Percentiles rank a stretch among this genome's conserved stretches.
These are phyloP conservation scores for Spirogloea muscicola DNA, from an alignment of 139 green algal genomes.

Conservation along the genomic window DNA sequence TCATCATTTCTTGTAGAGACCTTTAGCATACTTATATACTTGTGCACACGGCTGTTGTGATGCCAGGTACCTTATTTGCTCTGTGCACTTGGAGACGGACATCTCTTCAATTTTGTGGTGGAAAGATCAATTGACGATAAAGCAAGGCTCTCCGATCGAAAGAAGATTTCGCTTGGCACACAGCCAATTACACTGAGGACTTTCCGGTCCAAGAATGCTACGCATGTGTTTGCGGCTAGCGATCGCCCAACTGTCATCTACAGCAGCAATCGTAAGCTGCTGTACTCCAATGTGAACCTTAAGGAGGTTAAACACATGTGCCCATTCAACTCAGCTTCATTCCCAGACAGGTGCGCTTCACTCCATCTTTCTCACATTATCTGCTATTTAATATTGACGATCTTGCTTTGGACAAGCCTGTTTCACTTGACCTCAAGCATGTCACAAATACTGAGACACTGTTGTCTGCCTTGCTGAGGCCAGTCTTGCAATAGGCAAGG, in stretches of 20 bases:
- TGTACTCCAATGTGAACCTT: slow-evolving; percentile 97
- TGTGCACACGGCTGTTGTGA: too few species aligned
- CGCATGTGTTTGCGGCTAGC: slow-evolving; percentile 83
- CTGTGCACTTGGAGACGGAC: slow-evolving; percentile 73
- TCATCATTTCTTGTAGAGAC: too few species aligned
- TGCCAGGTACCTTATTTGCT: slow-evolving; percentile 68
- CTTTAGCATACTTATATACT: too few species aligned
- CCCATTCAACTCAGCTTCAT: slow-evolving; percentile 53
- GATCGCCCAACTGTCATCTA: slow-evolving; percentile 95
- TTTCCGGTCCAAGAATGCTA: slow-evolving; percentile 59
- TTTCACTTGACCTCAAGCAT: too few species aligned
- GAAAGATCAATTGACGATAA: too few species aligned
- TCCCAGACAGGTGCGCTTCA: slow-evolving; percentile 52
- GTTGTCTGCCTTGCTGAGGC: too few species aligned
- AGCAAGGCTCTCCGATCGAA: slow-evolving; percentile 61
- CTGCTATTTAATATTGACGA: too few species aligned
- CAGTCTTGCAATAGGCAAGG: slow-evolving; percentile 61
- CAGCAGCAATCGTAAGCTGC: slow-evolving; percentile 79
- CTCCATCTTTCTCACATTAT: too few species aligned
- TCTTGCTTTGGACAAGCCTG: too few species aligned
- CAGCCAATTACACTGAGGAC: slow-evolving; percentile 81
- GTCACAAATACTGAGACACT: too few species aligned
- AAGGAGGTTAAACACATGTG: slow-evolving; percentile 67
- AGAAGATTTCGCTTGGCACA: slow-evolving; percentile 81
- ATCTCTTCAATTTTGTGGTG: slow-evolving; percentile 54